Evolutionary conservation across 75 land plant genomes (phyloP).

Genomic region (Sequoiadendron giganteum): DNA sequence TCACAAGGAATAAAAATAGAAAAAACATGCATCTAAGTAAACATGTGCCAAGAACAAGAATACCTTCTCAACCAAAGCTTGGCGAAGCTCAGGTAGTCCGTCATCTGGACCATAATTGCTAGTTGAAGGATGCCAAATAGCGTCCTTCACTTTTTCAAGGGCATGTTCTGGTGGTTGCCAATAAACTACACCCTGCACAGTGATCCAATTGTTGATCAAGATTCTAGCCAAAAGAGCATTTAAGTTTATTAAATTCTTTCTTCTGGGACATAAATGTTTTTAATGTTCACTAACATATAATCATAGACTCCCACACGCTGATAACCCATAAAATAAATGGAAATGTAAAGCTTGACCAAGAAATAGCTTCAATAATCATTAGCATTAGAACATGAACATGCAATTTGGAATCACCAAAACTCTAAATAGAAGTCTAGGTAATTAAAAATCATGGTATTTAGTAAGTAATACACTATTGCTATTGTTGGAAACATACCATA

Average conservation of each 20-base stretch:
- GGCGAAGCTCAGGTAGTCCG: slow-evolving; percentile 88
- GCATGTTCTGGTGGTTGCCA: slow-evolving; percentile 94
- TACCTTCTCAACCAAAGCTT: slow-evolving; percentile 81
- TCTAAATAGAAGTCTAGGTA: not conserved
- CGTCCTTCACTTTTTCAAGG: slow-evolving; percentile 62
- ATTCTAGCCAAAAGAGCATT: not conserved
- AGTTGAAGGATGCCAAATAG: slow-evolving; percentile 59
- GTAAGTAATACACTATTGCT: not conserved
- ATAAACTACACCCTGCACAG: slow-evolving; percentile 84
- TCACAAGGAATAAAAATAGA: not conserved
- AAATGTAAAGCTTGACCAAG: not conserved
- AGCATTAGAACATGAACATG: not conserved
- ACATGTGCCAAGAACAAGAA: not conserved
- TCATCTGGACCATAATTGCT: slow-evolving; percentile 97
- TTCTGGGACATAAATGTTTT: not conserved
- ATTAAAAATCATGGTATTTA: not conserved
- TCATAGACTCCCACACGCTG: not conserved
- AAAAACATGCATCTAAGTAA: not conserved
- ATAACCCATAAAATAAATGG: not conserved
- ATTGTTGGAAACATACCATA: not conserved
- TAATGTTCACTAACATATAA: not conserved
- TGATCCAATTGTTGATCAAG: not conserved
- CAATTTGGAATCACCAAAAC: not conserved
- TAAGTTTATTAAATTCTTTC: not conserved
- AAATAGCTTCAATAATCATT: not conserved